Conservation (phyloP, 2,329 filamentous ascomycete species). For the Trichoderma gracile region DNA sequence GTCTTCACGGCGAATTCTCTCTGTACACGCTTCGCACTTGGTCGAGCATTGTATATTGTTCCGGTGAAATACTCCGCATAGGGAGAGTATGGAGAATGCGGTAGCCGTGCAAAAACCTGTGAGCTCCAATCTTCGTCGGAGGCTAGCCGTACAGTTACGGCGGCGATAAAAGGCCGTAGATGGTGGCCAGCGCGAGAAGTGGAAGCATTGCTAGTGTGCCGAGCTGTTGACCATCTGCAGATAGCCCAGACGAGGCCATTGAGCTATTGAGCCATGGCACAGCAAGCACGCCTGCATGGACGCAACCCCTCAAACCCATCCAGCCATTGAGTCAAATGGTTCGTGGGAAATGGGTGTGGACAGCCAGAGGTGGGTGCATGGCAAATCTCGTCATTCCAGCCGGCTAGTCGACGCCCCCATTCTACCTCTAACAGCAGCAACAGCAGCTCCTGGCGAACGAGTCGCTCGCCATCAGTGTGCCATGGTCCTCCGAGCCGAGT, state of each 20-base stretch:
- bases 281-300: neutral
- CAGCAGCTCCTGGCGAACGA: neutral
- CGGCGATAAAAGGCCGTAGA: neutral
- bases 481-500: conserved; percentile 2
- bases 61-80: neutral
- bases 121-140: neutral
- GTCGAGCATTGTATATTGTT: neutral
- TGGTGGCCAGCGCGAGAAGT: neutral
- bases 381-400: conserved; percentile 3
- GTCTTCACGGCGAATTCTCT: conserved; percentile 11
- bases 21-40: neutral
- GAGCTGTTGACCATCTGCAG: neutral
- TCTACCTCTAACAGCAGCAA: neutral
- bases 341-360: conserved; percentile 12
- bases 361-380: conserved; percentile 5
- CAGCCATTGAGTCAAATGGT: conserved; percentile 2
- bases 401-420: neutral
- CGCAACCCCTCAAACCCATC: neutral
- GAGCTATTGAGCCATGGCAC: neutral
- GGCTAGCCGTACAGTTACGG: neutral
- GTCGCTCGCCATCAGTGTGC: conserved; percentile 13
- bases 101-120: neutral
- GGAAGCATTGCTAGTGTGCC: neutral
- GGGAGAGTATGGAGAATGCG: neutral
- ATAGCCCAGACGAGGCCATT: neutral